These are phyloP conservation scores for Penicillium steckii DNA, from an alignment of 495 filamentous ascomycete species.

Conservation along the genomic window DNA sequence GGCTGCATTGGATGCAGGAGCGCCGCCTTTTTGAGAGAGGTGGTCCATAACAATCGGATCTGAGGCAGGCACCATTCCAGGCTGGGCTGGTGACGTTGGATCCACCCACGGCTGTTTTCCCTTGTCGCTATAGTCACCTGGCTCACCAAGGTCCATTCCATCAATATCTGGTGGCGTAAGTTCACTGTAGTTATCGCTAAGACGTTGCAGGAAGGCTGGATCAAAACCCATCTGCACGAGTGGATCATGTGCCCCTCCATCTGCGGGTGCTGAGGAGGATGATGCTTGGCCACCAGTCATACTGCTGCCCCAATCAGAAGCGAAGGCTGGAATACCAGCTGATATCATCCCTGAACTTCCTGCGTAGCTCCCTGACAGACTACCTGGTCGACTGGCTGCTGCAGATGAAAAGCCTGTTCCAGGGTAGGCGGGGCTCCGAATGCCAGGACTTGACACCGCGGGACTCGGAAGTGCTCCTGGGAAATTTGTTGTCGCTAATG, in stretches of 20 bases:
- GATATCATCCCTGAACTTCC: conserved; percentile 37
- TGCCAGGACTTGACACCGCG: conserved; percentile 29
- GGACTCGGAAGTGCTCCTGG: conserved; percentile 27
- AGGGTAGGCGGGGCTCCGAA: conserved; percentile 38
- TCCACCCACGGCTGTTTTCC: conserved; percentile 23
- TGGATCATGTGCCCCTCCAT: conserved; percentile 31
- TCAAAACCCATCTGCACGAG: conserved; percentile 47
- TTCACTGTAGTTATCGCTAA: conserved; percentile 38
- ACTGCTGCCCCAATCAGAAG: conserved; percentile 42
- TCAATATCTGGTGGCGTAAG: conserved; percentile 26
- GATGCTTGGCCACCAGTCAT: conserved; percentile 23
- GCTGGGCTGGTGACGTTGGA: conserved; percentile 10
- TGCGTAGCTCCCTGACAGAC: conserved; percentile 40
- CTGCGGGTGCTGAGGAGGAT: conserved; percentile 33
- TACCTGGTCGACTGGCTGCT: conserved; percentile 36
- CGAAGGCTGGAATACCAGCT: conserved; percentile 29
- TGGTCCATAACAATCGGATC: conserved; percentile 12
- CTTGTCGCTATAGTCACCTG: conserved; percentile 4
- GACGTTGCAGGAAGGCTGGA: conserved; percentile 37
- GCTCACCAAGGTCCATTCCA: conserved; percentile 19
- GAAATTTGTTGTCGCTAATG: conserved; percentile 24
- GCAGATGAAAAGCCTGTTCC: conserved; percentile 37
- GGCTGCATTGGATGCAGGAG: conserved; percentile 19
- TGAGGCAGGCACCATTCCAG: conserved; percentile 10
- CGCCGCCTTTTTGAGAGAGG: conserved; percentile 16